Conservation (phyloP, 1,284 basidiomycete genomes). For the Malassezia sympodialis region DNA sequence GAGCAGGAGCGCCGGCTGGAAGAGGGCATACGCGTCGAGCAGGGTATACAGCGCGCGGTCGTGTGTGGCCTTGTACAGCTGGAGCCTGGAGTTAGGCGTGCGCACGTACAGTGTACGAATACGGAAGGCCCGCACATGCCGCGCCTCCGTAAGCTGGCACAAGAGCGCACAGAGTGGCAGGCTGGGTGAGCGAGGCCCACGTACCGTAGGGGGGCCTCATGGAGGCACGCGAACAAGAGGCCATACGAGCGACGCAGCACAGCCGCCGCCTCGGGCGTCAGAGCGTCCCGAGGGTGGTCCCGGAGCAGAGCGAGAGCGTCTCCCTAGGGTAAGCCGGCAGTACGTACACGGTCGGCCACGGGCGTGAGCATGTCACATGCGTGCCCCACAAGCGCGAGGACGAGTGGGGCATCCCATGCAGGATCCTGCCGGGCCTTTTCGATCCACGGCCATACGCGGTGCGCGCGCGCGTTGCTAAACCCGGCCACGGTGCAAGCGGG, state of each 20-base stretch:
- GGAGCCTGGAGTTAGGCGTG: not conserved
- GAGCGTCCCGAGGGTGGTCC: not conserved
- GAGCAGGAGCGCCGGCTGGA: slow-evolving; percentile 5
- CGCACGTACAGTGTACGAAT: slow-evolving; percentile 5
- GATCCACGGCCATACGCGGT: not conserved
- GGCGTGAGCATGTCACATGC: not conserved
- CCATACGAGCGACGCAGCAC: slow-evolving; percentile 7
- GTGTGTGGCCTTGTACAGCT: not conserved
- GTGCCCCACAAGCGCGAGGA: not conserved
- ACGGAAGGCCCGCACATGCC: slow-evolving; percentile 12
- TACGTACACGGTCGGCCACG: not conserved
- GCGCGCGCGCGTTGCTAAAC: not conserved
- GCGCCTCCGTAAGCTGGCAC: slow-evolving; percentile 7
- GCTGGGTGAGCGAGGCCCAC: not conserved
- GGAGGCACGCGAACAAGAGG: slow-evolving; percentile 4
- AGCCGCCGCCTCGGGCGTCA: not conserved
- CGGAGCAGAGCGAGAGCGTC: not conserved
- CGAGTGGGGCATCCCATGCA: not conserved
- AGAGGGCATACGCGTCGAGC: slow-evolving; percentile 15
- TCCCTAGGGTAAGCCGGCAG: not conserved
- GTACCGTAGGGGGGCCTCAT: not conserved
- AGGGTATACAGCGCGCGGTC: slow-evolving; percentile 1
- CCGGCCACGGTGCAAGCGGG: not conserved
- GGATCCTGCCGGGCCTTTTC: not conserved
- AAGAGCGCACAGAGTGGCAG: slow-evolving; percentile 1